Percentiles rank a stretch among this genome's conserved stretches.
phyloP scores from a whole-genome alignment of 352 stramenopile genomes.

The Saprolegnia parasitica region DNA sequence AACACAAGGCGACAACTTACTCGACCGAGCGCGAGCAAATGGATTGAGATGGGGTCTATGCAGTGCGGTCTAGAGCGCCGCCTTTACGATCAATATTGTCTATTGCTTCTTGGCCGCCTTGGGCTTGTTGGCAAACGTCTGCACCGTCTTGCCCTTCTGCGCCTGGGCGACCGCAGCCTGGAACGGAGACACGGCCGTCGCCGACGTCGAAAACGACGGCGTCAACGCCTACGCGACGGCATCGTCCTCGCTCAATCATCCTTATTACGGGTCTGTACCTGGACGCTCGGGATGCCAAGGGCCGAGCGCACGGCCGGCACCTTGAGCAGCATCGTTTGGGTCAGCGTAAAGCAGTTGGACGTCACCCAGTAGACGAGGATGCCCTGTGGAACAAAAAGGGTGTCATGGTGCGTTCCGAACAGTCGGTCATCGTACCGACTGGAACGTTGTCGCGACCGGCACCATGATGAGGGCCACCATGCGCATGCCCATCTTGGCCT shows the following conservation, averaged over 20 bases:
- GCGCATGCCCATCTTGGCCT: slow-evolving; percentile 77
- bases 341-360: slow-evolving; percentile 74
- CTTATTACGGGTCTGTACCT: too few relatives aligned
- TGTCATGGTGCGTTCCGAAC: too few relatives aligned
- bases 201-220: slow-evolving; percentile 22
- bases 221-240: slow-evolving; percentile 37
- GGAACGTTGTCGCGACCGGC: slow-evolving; percentile 77
- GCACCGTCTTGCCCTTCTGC: slow-evolving; percentile 20
- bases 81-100: too few relatives aligned
- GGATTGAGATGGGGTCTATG: too few relatives aligned
- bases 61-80: too few relatives aligned
- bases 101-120: neutral
- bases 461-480: slow-evolving; percentile 63
- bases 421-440: slow-evolving; percentile 62
- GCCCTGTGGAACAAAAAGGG: slow-evolving; percentile 39
- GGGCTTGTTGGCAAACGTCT: slow-evolving; percentile 23
- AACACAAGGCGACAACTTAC: too few relatives aligned
- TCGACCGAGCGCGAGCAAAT: too few relatives aligned
- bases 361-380: slow-evolving; percentile 86
- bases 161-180: slow-evolving; percentile 48
- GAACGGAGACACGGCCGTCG: slow-evolving; percentile 49
- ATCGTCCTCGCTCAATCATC: neutral
- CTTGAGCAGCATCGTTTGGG: slow-evolving; percentile 55
- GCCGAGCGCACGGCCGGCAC: slow-evolving; percentile 49
- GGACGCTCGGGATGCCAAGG: slow-evolving; percentile 44